Evolutionary conservation across 257 asterid species (phyloP), one percentile per base, ranked within the genome.

Genomic region (Pogostemon cablin): DNA sequence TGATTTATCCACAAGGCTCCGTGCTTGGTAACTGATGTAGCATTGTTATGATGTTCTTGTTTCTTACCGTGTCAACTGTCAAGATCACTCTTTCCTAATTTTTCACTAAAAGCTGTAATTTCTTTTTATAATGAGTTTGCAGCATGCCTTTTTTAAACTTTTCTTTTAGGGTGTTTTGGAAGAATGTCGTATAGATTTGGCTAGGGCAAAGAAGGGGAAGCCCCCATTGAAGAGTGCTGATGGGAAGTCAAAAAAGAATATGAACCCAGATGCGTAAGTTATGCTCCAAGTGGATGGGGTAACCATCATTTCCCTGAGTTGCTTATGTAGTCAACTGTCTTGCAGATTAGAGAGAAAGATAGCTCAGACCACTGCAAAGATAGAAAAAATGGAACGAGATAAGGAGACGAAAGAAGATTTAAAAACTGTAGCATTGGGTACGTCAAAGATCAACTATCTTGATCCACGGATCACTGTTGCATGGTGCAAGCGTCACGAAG

Each of bases 381-480:
- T 95, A 41, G 95, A 89, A 77, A 91, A 81, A 62, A 86, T 87
- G 87, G 99, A 91, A 77, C 81, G 89, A 12, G 96, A 91, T 44
- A 95, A 85, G 84, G 81, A 80, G 72, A 81, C 89, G 1, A 95
- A 95, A 81, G 99, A 95, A 76, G 97, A 91, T 57, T 52, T 91
- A 75, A 95, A 95, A 77, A 89, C 87, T 17, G 92, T 95, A 49
- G 99, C 99, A 11, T 77, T 95, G 84, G 97, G 99, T 48, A 95
- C 99, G 8, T 95, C 99, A 35, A 95, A 89, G 91, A 91, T 89
- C 85, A 95, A 91, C 87, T 95, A 95, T 79, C 96, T 91, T n/a
- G 99, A 95, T 81, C 99, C 99, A 32, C 83, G 99, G 81, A 91
- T 95, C 78, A 85, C 98, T 10, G 99, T 95, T 55, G 99, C 98